Evolutionary conservation across 345 rosid species (phyloP), one percentile per base, ranked within the genome.

Genomic region (Eucalyptus polybractea): DNA sequence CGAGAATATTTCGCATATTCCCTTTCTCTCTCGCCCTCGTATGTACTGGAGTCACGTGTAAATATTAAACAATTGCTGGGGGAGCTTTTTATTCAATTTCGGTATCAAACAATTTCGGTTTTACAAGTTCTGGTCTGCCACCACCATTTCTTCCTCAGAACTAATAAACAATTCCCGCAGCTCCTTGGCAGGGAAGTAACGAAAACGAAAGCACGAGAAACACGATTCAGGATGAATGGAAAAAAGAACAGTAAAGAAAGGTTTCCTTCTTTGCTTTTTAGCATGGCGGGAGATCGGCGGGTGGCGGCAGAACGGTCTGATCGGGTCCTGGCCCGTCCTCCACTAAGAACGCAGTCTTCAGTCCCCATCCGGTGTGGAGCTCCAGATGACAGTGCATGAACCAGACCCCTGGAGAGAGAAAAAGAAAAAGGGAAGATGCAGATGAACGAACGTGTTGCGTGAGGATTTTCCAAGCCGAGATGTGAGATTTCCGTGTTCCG

Each of bases 331-430:
- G 87, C 24, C 96, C 96, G 47, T 94, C 92, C 72, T 93, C 94
- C 27, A 93, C 92, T 44, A 92, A 90, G 87, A 95, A 95, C 5
- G 95, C 94, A 87, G 91, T 94, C 86, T 92, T 92, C 94, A 95
- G 90, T 45, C 96, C 96, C 96, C 96, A 95, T 8, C 95, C 93
- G 1, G 94, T 88, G 72, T 95, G 96, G 13, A 94, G 93, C 91
- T 95, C 96, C 89, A 95, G 54, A 89, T 95, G 96, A 86, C 96
- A 95, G 89, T 95, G 96, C 96, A 94, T 60, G 56, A 93, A 94
- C 95, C 95, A 94, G 56, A 95, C 95, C 42, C 96, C 96, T 95
- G 69, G 25, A 81, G 47, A 53, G 42, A 5, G n/a, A 15, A 1
- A 50, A 47, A 47, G 11, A 1, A 50, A 47, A 47, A 11, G 62